A percentile compares a stretch with the other conserved stretches of the same genome.
Conservation (phyloP, 257 asterid species). For the Perilla frutescens region DNA sequence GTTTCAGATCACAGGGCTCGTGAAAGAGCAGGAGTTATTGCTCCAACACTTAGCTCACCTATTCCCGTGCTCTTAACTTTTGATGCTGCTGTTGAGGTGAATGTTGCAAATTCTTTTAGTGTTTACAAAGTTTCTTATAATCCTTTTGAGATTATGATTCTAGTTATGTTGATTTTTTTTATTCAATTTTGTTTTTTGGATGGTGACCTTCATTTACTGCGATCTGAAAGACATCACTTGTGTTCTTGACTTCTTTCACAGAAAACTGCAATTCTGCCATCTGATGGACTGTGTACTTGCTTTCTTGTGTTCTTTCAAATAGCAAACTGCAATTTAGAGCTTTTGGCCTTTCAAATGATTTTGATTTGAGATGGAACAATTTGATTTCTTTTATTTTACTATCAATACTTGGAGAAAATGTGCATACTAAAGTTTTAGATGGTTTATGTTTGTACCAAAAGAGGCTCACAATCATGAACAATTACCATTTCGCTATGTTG, state of each 20-base stretch:
- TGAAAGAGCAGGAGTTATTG: slow-evolving; percentile 93
- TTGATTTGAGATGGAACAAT: neutral
- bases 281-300: neutral
- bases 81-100: slow-evolving; percentile 98
- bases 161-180: neutral
- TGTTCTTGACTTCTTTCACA: slow-evolving; percentile 4
- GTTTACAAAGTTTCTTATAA: slow-evolving; percentile 26
- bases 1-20: slow-evolving; percentile 97
- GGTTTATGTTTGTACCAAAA: neutral
- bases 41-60: slow-evolving; percentile 82
- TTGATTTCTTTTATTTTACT: neutral
- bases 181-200: slow-evolving; percentile 12
- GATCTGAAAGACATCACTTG: neutral
- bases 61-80: slow-evolving; percentile 87
- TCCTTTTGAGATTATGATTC: neutral
- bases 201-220: slow-evolving; percentile 11
- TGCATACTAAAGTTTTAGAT: neutral
- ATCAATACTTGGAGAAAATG: neutral
- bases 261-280: neutral
- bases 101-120: slow-evolving; percentile 27
- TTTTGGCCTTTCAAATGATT: neutral
- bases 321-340: neutral
- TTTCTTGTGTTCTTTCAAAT: neutral
- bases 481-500: neutral
- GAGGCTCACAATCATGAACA: neutral